phyloP scores from a whole-genome alignment of 345 rosid genomes.

The Kandelia obovata region DNA sequence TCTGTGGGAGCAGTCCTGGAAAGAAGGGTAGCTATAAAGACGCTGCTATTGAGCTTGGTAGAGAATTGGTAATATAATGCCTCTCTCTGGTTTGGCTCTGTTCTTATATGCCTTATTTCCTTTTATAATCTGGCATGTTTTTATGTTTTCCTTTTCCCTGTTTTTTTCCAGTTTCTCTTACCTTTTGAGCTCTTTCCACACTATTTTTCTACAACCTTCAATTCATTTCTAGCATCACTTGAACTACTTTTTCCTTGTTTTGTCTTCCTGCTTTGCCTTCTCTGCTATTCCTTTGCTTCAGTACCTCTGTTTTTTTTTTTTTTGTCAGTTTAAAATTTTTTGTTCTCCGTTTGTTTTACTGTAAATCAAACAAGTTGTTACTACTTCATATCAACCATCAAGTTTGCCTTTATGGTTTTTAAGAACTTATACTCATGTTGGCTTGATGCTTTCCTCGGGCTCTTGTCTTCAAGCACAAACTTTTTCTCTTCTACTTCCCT shows the following conservation, averaged over 20 bases:
- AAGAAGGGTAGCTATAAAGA: slow-evolving; percentile 31
- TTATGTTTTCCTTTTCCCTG: neutral
- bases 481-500: no score
- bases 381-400: no score
- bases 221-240: neutral
- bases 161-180: neutral
- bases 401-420: no score
- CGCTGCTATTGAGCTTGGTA: slow-evolving; percentile 34
- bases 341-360: neutral
- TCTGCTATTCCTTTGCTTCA: slow-evolving; percentile 12
- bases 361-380: neutral
- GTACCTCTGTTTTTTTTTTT: neutral
- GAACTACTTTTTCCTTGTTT: neutral
- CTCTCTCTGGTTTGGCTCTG: neutral
- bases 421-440: no score
- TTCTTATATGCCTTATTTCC: neutral
- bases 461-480: no score
- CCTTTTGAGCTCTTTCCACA: neutral
- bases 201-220: neutral
- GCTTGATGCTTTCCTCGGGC: no score
- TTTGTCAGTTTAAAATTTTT: neutral
- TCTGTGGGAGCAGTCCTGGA: slow-evolving; percentile 35
- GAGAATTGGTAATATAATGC: slow-evolving; percentile 20
- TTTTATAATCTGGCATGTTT: neutral
- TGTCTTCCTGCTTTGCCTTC: neutral